A percentile compares a stretch with the other conserved stretches of the same genome.
phyloP scores from a whole-genome alignment of 495 filamentous ascomycete genomes.

The Aspergillus nanangensis region DNA sequence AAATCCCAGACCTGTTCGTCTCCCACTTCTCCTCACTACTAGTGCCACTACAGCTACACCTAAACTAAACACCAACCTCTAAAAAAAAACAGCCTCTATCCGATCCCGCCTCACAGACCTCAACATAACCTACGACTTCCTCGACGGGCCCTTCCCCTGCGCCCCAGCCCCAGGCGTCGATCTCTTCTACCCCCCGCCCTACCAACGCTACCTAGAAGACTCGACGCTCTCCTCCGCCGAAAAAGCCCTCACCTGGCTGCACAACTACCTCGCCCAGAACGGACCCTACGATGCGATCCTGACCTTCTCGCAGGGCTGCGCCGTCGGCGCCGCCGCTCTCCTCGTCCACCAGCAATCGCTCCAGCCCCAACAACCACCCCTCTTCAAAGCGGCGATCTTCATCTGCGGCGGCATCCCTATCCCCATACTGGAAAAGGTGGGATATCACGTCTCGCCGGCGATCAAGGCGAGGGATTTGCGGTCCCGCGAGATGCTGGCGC shows the following conservation, averaged over 20 bases:
- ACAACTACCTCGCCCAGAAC: slow-evolving; percentile 36
- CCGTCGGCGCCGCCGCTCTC: slow-evolving; percentile 42
- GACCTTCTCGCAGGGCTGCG: slow-evolving; percentile 57
- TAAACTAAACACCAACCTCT: not conserved
- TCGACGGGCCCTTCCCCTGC: slow-evolving; percentile 44
- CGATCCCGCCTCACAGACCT: slow-evolving; percentile 30
- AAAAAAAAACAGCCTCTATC: slow-evolving; percentile 31
- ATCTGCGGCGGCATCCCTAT: slow-evolving; percentile 10
- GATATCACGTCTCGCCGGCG: not conserved
- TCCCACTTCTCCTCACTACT: not conserved
- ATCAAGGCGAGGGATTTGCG: not conserved
- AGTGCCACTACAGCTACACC: not conserved
- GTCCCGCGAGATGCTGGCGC: not conserved
- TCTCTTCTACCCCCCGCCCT: slow-evolving; percentile 45
- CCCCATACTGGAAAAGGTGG: not conserved
- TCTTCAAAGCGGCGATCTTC: slow-evolving; percentile 48
- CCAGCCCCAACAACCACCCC: slow-evolving; percentile 30
- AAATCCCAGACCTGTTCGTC: slow-evolving; percentile 52
- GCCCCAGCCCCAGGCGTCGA: slow-evolving; percentile 49
- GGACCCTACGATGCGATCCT: slow-evolving; percentile 60
- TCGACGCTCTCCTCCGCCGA: slow-evolving; percentile 32
- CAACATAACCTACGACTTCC: slow-evolving; percentile 50
- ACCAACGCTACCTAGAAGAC: slow-evolving; percentile 41
- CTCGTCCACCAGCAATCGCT: slow-evolving; percentile 34
- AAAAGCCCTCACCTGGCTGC: slow-evolving; percentile 41